Conservation (phyloP, 1,139 yeast species). For the Candida dubliniensis region DNA sequence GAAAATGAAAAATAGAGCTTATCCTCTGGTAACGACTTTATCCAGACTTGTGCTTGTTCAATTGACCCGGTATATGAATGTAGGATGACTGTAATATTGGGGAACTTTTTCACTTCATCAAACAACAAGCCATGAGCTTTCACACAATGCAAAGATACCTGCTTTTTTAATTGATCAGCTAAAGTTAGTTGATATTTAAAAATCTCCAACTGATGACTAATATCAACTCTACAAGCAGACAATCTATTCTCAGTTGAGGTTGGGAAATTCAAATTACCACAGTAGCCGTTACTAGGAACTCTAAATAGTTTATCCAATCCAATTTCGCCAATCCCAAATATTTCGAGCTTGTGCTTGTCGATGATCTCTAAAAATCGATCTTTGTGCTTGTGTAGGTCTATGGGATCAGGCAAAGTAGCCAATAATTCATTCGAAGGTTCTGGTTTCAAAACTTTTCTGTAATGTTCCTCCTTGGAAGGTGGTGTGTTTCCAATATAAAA, state of each 20-base stretch:
- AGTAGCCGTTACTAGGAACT: conserved; percentile 61
- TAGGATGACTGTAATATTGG: conserved; percentile 47
- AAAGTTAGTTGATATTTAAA: conserved; percentile 52
- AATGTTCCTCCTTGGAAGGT: conserved; percentile 49
- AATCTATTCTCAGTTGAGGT: conserved; percentile 22
- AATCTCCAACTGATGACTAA: conserved; percentile 64
- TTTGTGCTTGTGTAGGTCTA: conserved; percentile 41
- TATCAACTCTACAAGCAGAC: conserved; percentile 49
- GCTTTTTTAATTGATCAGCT: conserved; percentile 48
- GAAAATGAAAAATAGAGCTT: conserved; percentile 59
- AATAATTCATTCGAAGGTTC: conserved; percentile 43
- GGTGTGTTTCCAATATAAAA: conserved; percentile 30
- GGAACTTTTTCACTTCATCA: conserved; percentile 37
- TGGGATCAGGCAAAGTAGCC: conserved; percentile 61
- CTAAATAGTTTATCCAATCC: conserved; percentile 82
- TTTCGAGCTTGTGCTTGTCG: conserved; percentile 19
- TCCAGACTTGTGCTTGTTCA: conserved; percentile 63
- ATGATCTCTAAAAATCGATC: conserved; percentile 23
- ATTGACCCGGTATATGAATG: conserved; percentile 87
- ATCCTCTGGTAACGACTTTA: conserved; percentile 22
- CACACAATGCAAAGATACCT: conserved; percentile 83
- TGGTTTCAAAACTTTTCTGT: conserved; percentile 49
- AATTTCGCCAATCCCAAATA: conserved; percentile 72
- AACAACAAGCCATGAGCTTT: conserved; percentile 65
- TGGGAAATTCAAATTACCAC: conserved; percentile 33